A percentile compares a stretch with the other conserved stretches of the same genome.
Conservation (phyloP, 345 rosid genomes). For the Salix koriyanagi region DNA sequence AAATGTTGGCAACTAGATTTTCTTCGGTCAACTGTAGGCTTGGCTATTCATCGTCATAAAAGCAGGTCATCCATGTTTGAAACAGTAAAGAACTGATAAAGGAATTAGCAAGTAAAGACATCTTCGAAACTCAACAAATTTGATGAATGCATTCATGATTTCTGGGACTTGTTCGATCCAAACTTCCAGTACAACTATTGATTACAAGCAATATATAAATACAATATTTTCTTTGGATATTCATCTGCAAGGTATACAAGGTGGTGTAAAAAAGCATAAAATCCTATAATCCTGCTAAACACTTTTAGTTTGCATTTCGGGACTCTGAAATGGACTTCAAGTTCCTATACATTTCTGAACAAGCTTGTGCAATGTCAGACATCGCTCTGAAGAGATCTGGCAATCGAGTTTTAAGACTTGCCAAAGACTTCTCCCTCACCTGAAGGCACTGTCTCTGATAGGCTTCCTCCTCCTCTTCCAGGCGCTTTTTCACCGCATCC, state of each 20-base stretch:
- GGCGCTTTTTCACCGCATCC: constrained; percentile 40
- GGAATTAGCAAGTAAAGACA: not conserved
- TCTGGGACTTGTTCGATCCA: not conserved
- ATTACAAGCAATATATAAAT: not conserved
- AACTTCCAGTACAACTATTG: not conserved
- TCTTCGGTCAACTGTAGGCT: not conserved
- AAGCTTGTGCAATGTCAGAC: constrained; percentile 44
- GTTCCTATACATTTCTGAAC: constrained; percentile 43
- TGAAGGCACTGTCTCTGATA: constrained; percentile 53
- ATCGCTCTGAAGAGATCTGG: constrained; percentile 71
- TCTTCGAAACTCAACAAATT: not conserved
- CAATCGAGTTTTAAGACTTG: constrained; percentile 58
- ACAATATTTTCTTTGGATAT: not conserved
- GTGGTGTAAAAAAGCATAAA: not conserved
- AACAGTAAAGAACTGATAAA: not conserved
- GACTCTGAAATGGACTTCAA: constrained; percentile 19
- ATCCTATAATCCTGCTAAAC: not conserved
- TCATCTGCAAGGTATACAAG: not conserved
- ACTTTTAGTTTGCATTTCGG: not conserved
- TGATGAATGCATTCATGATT: not conserved
- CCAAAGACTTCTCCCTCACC: constrained; percentile 78
- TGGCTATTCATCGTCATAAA: not conserved
- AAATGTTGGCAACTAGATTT: not conserved
- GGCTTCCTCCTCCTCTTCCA: constrained; percentile 68
- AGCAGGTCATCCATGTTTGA: not conserved